These are phyloP conservation scores for Gonium pectorale DNA, from an alignment of 139 green algal species.

Conservation along the genomic window DNA sequence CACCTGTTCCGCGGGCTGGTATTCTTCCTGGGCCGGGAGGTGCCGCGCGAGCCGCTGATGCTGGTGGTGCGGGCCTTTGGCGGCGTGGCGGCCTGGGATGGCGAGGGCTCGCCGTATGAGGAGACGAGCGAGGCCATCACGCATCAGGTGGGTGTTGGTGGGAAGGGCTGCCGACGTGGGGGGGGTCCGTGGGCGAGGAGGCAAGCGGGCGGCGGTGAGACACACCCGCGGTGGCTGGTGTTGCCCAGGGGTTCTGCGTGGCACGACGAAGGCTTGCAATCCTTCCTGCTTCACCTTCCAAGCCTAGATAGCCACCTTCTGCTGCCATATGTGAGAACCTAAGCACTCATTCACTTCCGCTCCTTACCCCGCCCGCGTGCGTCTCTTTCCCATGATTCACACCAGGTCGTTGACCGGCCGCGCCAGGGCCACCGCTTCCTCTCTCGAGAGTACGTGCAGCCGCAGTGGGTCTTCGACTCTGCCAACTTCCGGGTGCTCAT, in stretches of 20 bases:
- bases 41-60: constrained; percentile 91
- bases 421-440: constrained; percentile 81
- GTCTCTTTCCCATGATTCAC: too few species aligned
- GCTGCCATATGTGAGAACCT: too few species aligned
- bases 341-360: too few species aligned
- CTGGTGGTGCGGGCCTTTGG: constrained; percentile 95
- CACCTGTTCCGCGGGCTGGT: constrained; percentile 87
- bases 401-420: constrained; percentile 81
- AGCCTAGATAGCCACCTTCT: too few species aligned
- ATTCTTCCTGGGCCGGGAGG: constrained; percentile 94
- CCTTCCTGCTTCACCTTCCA: too few species aligned
- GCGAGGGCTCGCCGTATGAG: constrained; percentile 85
- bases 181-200: too few species aligned
- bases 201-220: too few species aligned
- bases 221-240: too few species aligned
- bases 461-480: constrained; percentile 98
- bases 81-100: constrained; percentile 90
- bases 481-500: constrained; percentile 91
- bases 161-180: too few species aligned
- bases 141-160: constrained; percentile 78
- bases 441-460: constrained; percentile 93
- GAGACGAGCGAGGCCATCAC: constrained; percentile 89
- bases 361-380: too few species aligned
- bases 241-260: too few species aligned
- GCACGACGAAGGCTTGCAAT: too few species aligned